Base-by-base conservation (phyloP, 257 asterid species). In the Voacanga thouarsii region DNA sequence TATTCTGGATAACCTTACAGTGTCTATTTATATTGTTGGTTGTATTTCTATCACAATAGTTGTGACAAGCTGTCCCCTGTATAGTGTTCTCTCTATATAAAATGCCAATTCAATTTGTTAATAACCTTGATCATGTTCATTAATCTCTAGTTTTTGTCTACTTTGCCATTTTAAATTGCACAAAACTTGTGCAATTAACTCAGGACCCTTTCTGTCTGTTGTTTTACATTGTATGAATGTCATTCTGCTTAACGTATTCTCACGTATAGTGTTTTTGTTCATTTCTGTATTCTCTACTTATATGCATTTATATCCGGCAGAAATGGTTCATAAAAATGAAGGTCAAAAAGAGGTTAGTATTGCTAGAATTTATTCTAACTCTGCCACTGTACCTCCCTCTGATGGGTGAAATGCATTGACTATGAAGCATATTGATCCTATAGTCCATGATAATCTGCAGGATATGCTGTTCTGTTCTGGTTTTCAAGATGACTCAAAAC, bases 391-490 rank as follows among this genome's bases (percentile, higher is more conserved):
- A 74, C 59, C 77, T 64, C 41, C 14, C 23, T 71, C 68, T 49
- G 12, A 56, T 44, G 49, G 47, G 75, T 74, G 76, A 39, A 47
- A 61, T 63, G 71, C 37, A 53, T 26, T 53, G 43, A 67, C 53
- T 24, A 57, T 73, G 19, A 72, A 53, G 50, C 43, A 43, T 79
- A 68, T 79, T 70, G 53, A 76, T 59, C 59, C 61, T 18, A 71
- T 45, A 70, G 73, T 44, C 64, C 49, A 44, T 75, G 66, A 74
- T 75, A 30, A 64, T 77, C 55, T 78, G 88, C 90, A 94, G 98
- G 97, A 92, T 77, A 65, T 87, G 86, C 80, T 84, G 88, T 77
- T 88, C 79, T 88, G 88, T 86, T 87, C 92, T 72, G 85, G 87
- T 82, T 84, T 87, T 74, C 88, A 80, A n/a, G 89, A 88, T 71